A percentile compares a stretch with the other conserved stretches of the same genome.
Evolutionary conservation across 371 early-diverging fungal species (phyloP).

Genomic region (Mucor ambiguus): DNA sequence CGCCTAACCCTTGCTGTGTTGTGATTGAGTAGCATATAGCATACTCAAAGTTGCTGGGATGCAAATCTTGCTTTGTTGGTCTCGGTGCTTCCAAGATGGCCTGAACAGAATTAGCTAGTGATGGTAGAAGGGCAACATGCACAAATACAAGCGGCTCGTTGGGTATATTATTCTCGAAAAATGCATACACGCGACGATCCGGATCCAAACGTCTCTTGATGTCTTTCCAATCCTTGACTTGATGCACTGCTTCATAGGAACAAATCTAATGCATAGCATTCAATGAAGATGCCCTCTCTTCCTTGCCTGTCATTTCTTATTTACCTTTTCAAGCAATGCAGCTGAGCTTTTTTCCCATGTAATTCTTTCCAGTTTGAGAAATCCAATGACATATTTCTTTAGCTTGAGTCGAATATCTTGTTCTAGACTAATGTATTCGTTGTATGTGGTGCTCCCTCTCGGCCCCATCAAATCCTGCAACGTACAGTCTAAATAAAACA

Average conservation of each 20-base stretch:
- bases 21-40: constrained; percentile 92
- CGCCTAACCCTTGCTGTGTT: constrained; percentile 77
- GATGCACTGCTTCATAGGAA: constrained; percentile 84
- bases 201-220: constrained; percentile 79
- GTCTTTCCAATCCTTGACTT: constrained; percentile 72
- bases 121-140: constrained; percentile 71
- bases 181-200: constrained; percentile 78
- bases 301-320: not conserved
- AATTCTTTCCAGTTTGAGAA: constrained; percentile 70
- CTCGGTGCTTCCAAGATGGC: constrained; percentile 63
- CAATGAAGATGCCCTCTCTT: not conserved
- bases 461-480: constrained; percentile 6
- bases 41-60: constrained; percentile 45
- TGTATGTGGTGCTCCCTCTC: constrained; percentile 1
- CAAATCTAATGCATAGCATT: constrained; percentile 50
- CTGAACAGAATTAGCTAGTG: constrained; percentile 63
- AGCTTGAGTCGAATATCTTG: constrained; percentile 18
- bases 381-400: constrained; percentile 19
- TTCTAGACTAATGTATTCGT: constrained; percentile 5
- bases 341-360: constrained; percentile 79
- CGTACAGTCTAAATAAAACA: not conserved
- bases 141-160: constrained; percentile 84
- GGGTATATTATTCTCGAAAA: constrained; percentile 74
- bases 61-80: not conserved
- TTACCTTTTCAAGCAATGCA: constrained; percentile 75